phyloP scores from a whole-genome alignment of 2,329 filamentous ascomycete genomes.

The Phoma herbarum region DNA sequence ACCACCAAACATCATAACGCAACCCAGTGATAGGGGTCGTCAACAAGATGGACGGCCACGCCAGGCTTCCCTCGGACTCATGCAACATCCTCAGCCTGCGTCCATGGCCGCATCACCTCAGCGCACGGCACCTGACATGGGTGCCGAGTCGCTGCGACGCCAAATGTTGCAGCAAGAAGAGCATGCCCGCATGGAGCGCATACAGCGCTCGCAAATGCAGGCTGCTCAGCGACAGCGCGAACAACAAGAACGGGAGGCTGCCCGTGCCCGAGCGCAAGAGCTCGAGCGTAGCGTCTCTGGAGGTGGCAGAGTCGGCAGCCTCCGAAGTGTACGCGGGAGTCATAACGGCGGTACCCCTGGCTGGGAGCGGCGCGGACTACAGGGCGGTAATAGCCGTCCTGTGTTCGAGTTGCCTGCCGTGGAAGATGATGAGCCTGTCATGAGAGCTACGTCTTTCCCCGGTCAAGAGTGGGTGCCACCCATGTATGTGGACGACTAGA shows the following conservation, averaged over 20 bases:
- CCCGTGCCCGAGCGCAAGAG: slow-evolving; percentile 44
- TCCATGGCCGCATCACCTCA: slow-evolving; percentile 52
- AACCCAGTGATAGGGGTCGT: slow-evolving; percentile 9
- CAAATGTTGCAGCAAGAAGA: slow-evolving; percentile 48
- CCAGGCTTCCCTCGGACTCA: slow-evolving; percentile 45
- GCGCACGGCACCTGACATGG: slow-evolving; percentile 49
- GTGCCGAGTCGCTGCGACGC: slow-evolving; percentile 46
- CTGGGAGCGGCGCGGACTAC: slow-evolving; percentile 37
- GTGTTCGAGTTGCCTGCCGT: slow-evolving; percentile 50
- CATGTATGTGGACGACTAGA: slow-evolving; percentile 48
- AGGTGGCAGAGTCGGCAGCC: slow-evolving; percentile 43
- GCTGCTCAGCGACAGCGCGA: slow-evolving; percentile 36
- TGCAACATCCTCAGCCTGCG: slow-evolving; percentile 51
- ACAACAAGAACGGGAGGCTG: slow-evolving; percentile 39
- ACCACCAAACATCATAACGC: slow-evolving; percentile 44
- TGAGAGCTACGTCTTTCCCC: slow-evolving; percentile 74
- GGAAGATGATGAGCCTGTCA: slow-evolving; percentile 62
- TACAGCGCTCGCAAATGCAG: slow-evolving; percentile 40
- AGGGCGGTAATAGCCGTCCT: slow-evolving; percentile 31
- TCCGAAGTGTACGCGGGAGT: slow-evolving; percentile 43
- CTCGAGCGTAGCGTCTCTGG: slow-evolving; percentile 48
- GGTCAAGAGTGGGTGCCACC: slow-evolving; percentile 74
- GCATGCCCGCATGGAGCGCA: slow-evolving; percentile 43
- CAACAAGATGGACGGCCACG: slow-evolving; percentile 39
- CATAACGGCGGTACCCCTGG: slow-evolving; percentile 35